Base-by-base conservation (phyloP, 1,139 yeast genomes). In the Taphrina deformans region DNA sequence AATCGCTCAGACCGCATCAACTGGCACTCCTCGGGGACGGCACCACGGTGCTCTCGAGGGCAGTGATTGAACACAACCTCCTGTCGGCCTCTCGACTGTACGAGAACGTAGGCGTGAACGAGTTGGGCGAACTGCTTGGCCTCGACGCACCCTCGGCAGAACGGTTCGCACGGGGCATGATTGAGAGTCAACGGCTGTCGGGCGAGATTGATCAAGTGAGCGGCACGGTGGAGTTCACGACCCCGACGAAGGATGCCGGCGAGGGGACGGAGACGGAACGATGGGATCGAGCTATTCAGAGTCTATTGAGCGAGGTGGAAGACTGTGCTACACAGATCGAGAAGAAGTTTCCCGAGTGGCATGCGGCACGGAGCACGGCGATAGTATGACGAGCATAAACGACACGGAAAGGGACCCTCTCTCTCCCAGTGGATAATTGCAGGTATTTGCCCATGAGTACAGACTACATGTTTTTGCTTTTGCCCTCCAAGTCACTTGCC, bases 401-500 rank as follows among this genome's bases (percentile, higher is more conserved):
- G 6, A 29, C 10, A 29, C 10, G 33, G 10, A 6, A 29, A 29
- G 33, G 9, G 10, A 10, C 33, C 10, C 33, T 10, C 33, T 6
- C 10, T 6, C 10, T 10, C n/a, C n/a, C n/a, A n/a, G n/a, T n/a
- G n/a, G n/a, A n/a, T n/a, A n/a, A n/a, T n/a, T n/a, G n/a, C n/a
- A n/a, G n/a, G n/a, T n/a, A n/a, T n/a, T n/a, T n/a, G n/a, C n/a
- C n/a, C n/a, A n/a, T n/a, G n/a, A n/a, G n/a, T n/a, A 31, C 5
- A 31, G 9, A 2, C 35, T 31, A 53, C 58, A 53, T 53, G 4
- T 18, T 18, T 33, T 53, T 53, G 31, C 24, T 35, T 84, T 72
- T 89, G 96, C 72, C 89, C 96, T 67, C 85, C 87, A 66, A 82
- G 77, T 72, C 83, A 76, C 74, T 84, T 83, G 65, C 65, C 56